phyloP scores from a whole-genome alignment of 1,139 yeast genomes.

The Yamadazyma jaroonii region DNA sequence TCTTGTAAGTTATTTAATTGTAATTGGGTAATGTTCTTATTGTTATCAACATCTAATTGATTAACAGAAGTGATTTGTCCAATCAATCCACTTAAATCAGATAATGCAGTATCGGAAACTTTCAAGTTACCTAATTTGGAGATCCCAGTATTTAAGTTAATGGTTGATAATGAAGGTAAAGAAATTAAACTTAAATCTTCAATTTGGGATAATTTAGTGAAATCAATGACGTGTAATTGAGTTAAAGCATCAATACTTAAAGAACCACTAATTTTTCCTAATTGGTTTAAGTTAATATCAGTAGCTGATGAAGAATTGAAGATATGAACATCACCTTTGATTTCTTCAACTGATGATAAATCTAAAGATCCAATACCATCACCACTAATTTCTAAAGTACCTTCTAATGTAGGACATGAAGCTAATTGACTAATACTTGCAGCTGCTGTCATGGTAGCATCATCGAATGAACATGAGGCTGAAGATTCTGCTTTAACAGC shows the following conservation, averaged over 20 bases:
- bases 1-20: slow-evolving; percentile 34
- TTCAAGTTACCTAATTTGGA: slow-evolving; percentile 32
- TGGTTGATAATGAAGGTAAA: slow-evolving; percentile 41
- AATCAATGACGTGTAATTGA: slow-evolving; percentile 40
- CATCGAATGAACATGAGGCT: slow-evolving; percentile 36
- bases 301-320: slow-evolving; percentile 43
- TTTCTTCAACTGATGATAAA: slow-evolving; percentile 31
- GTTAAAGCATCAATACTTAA: slow-evolving; percentile 37
- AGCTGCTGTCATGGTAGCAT: slow-evolving; percentile 38
- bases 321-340: slow-evolving; percentile 33
- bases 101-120: slow-evolving; percentile 45
- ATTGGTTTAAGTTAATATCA: slow-evolving; percentile 29
- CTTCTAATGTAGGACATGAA: slow-evolving; percentile 43
- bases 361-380: slow-evolving; percentile 33
- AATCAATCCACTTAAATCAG: slow-evolving; percentile 35
- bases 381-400: slow-evolving; percentile 39
- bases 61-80: slow-evolving; percentile 31
- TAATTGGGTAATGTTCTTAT: slow-evolving; percentile 40
- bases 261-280: slow-evolving; percentile 36
- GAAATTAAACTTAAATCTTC: slow-evolving; percentile 35
- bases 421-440: slow-evolving; percentile 33
- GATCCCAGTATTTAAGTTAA: slow-evolving; percentile 39
- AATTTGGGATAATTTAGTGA: slow-evolving; percentile 30
- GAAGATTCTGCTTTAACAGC: slow-evolving; percentile 16
- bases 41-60: slow-evolving; percentile 42